phyloP scores from a whole-genome alignment of 352 stramenopile genomes.

The Phytopythium sindhum region DNA sequence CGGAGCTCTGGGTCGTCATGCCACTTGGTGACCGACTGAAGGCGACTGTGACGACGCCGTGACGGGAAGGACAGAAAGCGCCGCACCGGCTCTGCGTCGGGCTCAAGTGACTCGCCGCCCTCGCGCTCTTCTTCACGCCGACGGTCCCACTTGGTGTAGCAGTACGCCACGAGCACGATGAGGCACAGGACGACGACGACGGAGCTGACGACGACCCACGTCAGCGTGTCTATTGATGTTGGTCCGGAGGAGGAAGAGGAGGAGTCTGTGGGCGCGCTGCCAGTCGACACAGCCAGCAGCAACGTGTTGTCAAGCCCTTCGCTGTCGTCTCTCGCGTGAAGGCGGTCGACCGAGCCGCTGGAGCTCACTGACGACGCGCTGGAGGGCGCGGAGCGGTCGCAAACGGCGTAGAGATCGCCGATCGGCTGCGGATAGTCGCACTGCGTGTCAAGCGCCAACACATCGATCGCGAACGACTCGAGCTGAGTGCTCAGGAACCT shows the following conservation, averaged over 20 bases:
- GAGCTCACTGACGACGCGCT: neutral
- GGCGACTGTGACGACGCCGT: neutral
- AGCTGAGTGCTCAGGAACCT: slow-evolving; percentile 9
- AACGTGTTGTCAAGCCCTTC: neutral
- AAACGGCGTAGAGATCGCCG: slow-evolving; percentile 12
- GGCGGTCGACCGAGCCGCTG: neutral
- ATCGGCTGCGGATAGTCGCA: slow-evolving; percentile 12
- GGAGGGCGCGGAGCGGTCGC: neutral
- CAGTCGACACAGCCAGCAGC: slow-evolving; percentile 1
- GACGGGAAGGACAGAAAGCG: neutral
- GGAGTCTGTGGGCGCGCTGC: neutral
- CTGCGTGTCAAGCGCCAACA: slow-evolving; percentile 5
- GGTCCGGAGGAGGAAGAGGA: neutral
- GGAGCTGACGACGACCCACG: slow-evolving; percentile 7
- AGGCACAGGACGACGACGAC: slow-evolving; percentile 11
- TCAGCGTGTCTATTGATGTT: slow-evolving; percentile 4
- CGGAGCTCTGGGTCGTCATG: slow-evolving; percentile 57
- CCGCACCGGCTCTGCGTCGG: neutral
- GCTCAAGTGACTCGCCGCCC: neutral
- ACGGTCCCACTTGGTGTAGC: slow-evolving; percentile 5
- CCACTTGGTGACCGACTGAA: neutral
- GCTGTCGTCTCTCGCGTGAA: neutral
- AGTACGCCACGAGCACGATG: slow-evolving; percentile 8
- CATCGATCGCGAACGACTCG: slow-evolving; percentile 12
- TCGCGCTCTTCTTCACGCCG: neutral